phyloP scores from a whole-genome alignment of 1,284 basidiomycete species.

The Hemileia vastatrix region DNA sequence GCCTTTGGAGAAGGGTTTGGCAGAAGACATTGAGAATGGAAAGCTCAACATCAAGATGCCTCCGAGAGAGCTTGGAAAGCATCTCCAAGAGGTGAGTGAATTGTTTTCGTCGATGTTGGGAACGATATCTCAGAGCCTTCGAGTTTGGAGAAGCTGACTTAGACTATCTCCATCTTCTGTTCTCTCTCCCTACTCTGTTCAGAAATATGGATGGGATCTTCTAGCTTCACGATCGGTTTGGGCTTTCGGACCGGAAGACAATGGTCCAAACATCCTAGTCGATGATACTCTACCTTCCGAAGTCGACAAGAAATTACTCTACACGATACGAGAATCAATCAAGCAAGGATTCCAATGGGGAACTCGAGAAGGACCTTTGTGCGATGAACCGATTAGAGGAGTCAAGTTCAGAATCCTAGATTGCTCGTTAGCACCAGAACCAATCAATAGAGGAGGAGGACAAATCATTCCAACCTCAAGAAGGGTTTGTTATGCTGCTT shows the following conservation, averaged over 20 bases:
- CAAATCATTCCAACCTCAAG: conserved; percentile 42
- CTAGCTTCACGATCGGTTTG: conserved; percentile 39
- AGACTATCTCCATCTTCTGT: too few relatives aligned
- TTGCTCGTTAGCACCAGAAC: conserved; percentile 31
- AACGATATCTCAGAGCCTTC: too few relatives aligned
- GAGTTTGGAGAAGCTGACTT: too few relatives aligned
- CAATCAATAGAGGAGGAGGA: conserved; percentile 39
- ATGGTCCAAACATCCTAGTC: conserved; percentile 39
- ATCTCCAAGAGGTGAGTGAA: conserved; percentile 28
- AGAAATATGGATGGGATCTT: conserved; percentile 42
- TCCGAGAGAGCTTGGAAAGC: conserved; percentile 35
- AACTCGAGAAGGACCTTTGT: conserved; percentile 38
- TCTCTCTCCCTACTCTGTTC: too few relatives aligned
- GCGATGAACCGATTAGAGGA: conserved; percentile 43
- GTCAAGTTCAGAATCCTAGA: conserved; percentile 42
- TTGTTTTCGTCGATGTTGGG: too few relatives aligned
- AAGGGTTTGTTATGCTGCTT: conserved; percentile 36
- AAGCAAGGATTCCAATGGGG: conserved; percentile 43
- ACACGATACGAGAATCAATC: conserved; percentile 36
- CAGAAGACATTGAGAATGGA: conserved; percentile 40
- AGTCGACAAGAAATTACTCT: conserved; percentile 41
- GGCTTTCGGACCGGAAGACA: conserved; percentile 41
- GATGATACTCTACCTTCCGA: conserved; percentile 42
- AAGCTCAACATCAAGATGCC: conserved; percentile 33
- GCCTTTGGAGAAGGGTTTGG: conserved; percentile 41